A percentile compares a stretch with the other conserved stretches of the same genome.
Conservation (phyloP, 495 filamentous ascomycete genomes). For the Tuber aestivum region DNA sequence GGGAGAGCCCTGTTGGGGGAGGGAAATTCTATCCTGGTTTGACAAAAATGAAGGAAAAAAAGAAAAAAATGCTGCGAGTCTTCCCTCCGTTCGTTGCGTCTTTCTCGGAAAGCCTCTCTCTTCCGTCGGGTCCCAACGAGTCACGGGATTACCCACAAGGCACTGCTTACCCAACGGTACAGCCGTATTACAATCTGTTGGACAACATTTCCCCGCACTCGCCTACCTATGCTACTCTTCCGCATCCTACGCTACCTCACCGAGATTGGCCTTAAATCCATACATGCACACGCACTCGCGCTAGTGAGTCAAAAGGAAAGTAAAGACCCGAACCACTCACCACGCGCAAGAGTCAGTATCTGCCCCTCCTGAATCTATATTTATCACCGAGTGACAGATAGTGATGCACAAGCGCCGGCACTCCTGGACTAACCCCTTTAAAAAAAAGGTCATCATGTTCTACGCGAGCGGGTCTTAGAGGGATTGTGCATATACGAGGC, state of each 20-base stretch:
- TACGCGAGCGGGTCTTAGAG: background rate
- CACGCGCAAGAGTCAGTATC: background rate
- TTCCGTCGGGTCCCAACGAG: background rate
- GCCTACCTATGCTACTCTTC: background rate
- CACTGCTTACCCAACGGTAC: background rate
- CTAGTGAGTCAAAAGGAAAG: background rate
- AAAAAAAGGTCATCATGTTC: background rate
- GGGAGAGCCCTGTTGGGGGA: background rate
- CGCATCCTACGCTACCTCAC: background rate
- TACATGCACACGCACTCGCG: background rate
- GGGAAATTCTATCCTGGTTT: background rate
- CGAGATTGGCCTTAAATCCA: background rate
- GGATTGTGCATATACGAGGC: background rate
- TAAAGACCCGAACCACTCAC: background rate
- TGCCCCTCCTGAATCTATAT: background rate
- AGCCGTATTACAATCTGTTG: background rate
- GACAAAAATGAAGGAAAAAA: too few relatives aligned
- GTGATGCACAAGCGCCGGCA: background rate
- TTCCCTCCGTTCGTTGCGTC: background rate
- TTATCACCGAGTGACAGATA: background rate
- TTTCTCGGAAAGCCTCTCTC: background rate
- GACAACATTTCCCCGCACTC: background rate
- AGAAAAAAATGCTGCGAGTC: background rate
- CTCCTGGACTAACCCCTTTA: background rate
- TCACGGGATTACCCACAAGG: background rate